These are phyloP conservation scores for Punica granatum DNA, from an alignment of 345 rosid species.

Conservation along the genomic window DNA sequence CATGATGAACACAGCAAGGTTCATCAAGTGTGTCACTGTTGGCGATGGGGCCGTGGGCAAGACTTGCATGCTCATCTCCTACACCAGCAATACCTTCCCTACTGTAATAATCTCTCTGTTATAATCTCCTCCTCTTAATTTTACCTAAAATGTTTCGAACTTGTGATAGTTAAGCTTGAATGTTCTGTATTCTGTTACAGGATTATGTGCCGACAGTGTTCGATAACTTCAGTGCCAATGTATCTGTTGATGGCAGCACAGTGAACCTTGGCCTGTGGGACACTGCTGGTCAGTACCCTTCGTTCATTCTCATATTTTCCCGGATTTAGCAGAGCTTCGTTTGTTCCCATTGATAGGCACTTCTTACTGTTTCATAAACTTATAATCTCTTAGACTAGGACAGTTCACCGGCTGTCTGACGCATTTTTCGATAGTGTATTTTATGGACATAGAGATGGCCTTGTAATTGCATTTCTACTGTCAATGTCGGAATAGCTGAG, in stretches of 20 bases:
- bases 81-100: conserved; percentile 53
- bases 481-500: no score
- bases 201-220: conserved; percentile 52
- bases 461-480: no score
- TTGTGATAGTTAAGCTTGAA: neutral
- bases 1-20: conserved; percentile 41
- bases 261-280: conserved; percentile 52
- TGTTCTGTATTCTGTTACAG: conserved; percentile 12
- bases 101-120: conserved; percentile 18
- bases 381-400: no score
- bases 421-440: no score
- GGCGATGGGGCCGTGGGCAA: conserved; percentile 54
- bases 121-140: neutral
- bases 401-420: neutral
- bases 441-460: no score
- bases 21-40: conserved; percentile 54
- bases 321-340: neutral
- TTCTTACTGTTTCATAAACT: neutral
- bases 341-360: no score
- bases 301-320: neutral
- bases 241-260: conserved; percentile 48
- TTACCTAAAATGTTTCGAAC: neutral
- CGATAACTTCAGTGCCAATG: conserved; percentile 52
- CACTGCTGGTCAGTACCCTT: conserved; percentile 33
- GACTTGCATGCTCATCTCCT: conserved; percentile 50